phyloP scores from a whole-genome alignment of 2,329 filamentous ascomycete genomes.

The Dothidotthia symphoricarpi region DNA sequence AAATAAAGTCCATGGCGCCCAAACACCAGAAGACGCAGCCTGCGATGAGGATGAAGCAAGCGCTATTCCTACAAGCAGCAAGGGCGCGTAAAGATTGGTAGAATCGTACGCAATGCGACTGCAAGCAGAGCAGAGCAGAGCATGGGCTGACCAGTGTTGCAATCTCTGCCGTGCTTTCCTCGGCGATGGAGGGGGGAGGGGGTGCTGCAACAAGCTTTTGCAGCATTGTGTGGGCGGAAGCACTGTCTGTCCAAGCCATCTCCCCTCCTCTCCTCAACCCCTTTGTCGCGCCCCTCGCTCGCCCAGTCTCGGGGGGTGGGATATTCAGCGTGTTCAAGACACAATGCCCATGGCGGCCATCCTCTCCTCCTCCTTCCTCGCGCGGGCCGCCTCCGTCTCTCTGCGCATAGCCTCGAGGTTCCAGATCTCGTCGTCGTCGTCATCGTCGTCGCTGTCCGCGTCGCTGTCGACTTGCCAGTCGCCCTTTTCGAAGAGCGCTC shows the following conservation, averaged over 20 bases:
- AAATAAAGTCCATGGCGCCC: too few relatives aligned
- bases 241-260: conserved; percentile 7
- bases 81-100: too few relatives aligned
- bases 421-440: conserved; percentile 63
- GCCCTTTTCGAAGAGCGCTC: conserved; percentile 93
- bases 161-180: too few relatives aligned
- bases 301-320: too few relatives aligned
- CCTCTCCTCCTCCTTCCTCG: conserved; percentile 75
- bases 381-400: conserved; percentile 77
- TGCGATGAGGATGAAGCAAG: too few relatives aligned
- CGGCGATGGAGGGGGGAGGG: too few relatives aligned
- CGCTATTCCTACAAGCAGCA: too few relatives aligned
- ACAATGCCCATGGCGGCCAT: conserved; percentile 37
- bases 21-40: too few relatives aligned
- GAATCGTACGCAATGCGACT: too few relatives aligned
- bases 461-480: conserved; percentile 75
- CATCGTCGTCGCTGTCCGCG: conserved; percentile 55
- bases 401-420: conserved; percentile 78
- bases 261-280: conserved; percentile 4
- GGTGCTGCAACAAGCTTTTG: conserved; percentile 31
- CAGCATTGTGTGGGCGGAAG: conserved; percentile 36
- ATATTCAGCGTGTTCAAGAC: conserved; percentile 18
- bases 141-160: too few relatives aligned
- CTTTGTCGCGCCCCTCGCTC: background rate
- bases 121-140: too few relatives aligned